Evolutionary conservation across 129 eudicot genomes (phyloP).

Genomic region (Mikania micrantha): DNA sequence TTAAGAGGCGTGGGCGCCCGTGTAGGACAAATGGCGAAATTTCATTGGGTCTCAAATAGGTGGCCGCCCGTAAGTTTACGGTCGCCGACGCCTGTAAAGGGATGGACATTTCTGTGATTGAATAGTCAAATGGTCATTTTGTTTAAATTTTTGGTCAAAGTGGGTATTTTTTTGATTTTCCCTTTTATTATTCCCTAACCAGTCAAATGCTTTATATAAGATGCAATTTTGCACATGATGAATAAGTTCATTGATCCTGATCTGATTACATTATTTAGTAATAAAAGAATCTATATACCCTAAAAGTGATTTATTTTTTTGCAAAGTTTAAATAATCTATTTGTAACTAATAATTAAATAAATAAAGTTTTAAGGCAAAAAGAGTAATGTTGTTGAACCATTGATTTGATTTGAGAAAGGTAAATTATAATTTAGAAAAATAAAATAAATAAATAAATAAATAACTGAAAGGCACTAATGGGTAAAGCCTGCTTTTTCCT

Average conservation of each 20-base stretch:
- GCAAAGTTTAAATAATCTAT: background rate
- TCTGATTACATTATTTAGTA: background rate
- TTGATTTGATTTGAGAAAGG: background rate
- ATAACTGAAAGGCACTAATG: slow-evolving; percentile 9
- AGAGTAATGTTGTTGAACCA: background rate
- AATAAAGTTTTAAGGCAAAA: background rate
- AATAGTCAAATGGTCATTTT: too few relatives aligned
- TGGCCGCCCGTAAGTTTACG: too few relatives aligned
- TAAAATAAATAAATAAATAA: too few relatives aligned
- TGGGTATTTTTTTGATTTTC: too few relatives aligned
- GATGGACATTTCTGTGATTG: too few relatives aligned
- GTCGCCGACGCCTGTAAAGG: too few relatives aligned
- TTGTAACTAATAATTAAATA: background rate
- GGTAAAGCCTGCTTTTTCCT: background rate
- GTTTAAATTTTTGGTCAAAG: too few relatives aligned
- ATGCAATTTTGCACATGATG: background rate
- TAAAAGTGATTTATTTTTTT: background rate
- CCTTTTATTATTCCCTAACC: too few relatives aligned
- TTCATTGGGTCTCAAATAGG: too few relatives aligned
- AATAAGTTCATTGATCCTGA: background rate
- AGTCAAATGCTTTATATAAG: background rate
- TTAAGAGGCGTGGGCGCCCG: too few relatives aligned
- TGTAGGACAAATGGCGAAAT: too few relatives aligned
- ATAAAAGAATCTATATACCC: background rate
- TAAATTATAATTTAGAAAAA: background rate